Conservation (phyloP, 352 stramenopile genomes). For the Pythium aquatile region DNA sequence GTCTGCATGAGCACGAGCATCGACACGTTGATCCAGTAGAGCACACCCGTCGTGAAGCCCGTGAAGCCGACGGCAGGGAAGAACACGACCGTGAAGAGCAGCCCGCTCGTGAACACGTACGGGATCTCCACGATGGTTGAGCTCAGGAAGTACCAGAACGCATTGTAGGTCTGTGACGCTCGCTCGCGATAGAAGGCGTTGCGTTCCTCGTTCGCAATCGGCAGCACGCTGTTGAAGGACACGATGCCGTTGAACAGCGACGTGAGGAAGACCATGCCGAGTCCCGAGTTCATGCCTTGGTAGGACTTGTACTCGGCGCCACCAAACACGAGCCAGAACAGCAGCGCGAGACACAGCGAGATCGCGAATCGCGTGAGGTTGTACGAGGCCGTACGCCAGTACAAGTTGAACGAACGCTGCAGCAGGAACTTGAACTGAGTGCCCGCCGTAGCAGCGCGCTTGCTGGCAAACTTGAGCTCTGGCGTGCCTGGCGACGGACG, state of each 20-base stretch:
- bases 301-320: conserved; percentile 45
- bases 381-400: conserved; percentile 53
- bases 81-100: conserved; percentile 60
- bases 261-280: conserved; percentile 85
- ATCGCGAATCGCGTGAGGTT: conserved; percentile 70
- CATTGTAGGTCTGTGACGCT: conserved; percentile 73
- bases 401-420: conserved; percentile 19
- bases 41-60: conserved; percentile 35
- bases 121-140: conserved; percentile 72
- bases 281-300: conserved; percentile 45
- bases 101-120: conserved; percentile 35
- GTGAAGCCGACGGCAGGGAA: conserved; percentile 69
- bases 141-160: conserved; percentile 51
- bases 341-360: conserved; percentile 54
- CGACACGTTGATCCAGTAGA: conserved; percentile 64
- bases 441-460: conserved; percentile 15
- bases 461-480: conserved; percentile 19
- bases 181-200: conserved; percentile 84
- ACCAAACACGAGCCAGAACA: conserved; percentile 60
- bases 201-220: conserved; percentile 76
- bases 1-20: conserved; percentile 60
- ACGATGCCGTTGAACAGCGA: conserved; percentile 82
- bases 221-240: conserved; percentile 63
- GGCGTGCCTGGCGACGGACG: conserved; percentile 1
- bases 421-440: conserved; percentile 26